A percentile compares a stretch with the other conserved stretches of the same genome.
These are phyloP conservation scores for Cyberlindnera galapagoensis DNA, from an alignment of 805 yeast species.

Conservation along the genomic window DNA sequence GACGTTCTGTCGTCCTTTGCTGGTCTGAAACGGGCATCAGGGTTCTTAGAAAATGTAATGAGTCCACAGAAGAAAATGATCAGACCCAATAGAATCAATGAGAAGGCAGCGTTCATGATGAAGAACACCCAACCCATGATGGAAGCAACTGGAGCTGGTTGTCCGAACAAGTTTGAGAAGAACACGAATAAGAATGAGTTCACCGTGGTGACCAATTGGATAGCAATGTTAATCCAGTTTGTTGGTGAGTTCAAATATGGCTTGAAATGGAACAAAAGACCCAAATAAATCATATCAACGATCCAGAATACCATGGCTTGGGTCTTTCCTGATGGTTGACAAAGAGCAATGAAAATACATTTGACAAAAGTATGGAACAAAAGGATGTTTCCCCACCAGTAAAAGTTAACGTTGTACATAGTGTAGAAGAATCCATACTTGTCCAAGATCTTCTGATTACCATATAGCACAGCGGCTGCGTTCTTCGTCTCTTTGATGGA, in stretches of 20 bases:
- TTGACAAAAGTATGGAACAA: constrained; percentile 58
- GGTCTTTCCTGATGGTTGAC: constrained; percentile 76
- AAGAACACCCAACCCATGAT: constrained; percentile 92
- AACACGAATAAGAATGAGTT: constrained; percentile 83
- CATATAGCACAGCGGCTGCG: constrained; percentile 84
- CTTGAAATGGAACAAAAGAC: constrained; percentile 50
- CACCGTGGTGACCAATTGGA: constrained; percentile 63
- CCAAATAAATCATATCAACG: constrained; percentile 65
- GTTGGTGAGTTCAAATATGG: constrained; percentile 85
- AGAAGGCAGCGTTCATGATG: constrained; percentile 82
- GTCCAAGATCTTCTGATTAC: constrained; percentile 63
- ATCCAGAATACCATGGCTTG: constrained; percentile 75
- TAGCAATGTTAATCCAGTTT: constrained; percentile 66
- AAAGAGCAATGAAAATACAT: constrained; percentile 67
- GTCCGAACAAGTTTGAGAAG: constrained; percentile 79
- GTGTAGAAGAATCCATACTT: constrained; percentile 87
- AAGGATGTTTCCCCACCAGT: constrained; percentile 76
- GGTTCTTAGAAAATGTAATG: constrained; percentile 70
- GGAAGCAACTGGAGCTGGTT: constrained; percentile 70
- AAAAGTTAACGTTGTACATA: constrained; percentile 74
- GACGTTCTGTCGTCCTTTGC: constrained; percentile 91
- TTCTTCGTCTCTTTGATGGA: constrained; percentile 61
- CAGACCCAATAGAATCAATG: constrained; percentile 63
- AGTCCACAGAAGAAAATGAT: constrained; percentile 60
- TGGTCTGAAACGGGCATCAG: constrained; percentile 82